phyloP scores from a whole-genome alignment of 139 green algal species.

The Chlorella sorokiniana region DNA sequence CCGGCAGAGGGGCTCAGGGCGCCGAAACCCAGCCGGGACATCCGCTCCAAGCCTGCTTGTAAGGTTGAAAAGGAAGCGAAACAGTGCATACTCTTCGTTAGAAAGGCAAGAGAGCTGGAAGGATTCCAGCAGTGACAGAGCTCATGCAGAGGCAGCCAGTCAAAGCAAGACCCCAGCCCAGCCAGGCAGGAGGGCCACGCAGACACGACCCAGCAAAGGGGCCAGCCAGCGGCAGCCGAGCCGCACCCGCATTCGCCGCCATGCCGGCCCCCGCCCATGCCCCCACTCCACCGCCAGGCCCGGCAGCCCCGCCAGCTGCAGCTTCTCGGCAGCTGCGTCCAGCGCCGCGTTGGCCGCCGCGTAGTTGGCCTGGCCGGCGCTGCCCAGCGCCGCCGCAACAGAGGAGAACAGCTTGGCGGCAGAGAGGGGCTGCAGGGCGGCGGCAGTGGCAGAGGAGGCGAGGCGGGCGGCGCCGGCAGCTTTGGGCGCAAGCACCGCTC shows the following conservation, averaged over 20 bases:
- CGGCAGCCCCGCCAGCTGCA: slow-evolving; percentile 18
- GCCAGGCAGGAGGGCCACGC: no score
- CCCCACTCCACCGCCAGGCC: slow-evolving; percentile 80
- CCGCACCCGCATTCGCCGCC: slow-evolving; percentile 60
- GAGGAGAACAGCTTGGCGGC: slow-evolving; percentile 46
- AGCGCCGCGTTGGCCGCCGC: slow-evolving; percentile 50
- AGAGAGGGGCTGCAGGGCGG: slow-evolving; percentile 2
- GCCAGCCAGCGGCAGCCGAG: slow-evolving; percentile 23
- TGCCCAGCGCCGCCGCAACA: slow-evolving; percentile 48
- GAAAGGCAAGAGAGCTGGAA: no score
- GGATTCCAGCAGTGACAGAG: no score
- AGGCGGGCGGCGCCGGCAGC: slow-evolving; percentile 14
- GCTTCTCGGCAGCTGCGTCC: slow-evolving; percentile 11
- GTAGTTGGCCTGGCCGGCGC: slow-evolving; percentile 58
- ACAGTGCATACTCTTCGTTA: no score
- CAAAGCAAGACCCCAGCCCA: no score
- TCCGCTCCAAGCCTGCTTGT: slow-evolving; percentile 50
- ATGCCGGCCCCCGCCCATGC: slow-evolving; percentile 87
- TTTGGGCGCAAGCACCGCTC: slow-evolving; percentile 46
- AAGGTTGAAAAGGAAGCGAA: not conserved
- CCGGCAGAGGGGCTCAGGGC: slow-evolving; percentile 31
- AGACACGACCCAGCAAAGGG: no score
- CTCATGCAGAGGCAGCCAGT: no score
- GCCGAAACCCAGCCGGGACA: slow-evolving; percentile 47
- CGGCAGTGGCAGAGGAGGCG: not conserved